These are phyloP conservation scores for Leccinum uliginosum DNA, from an alignment of 768 basidiomycete species.

Conservation along the genomic window DNA sequence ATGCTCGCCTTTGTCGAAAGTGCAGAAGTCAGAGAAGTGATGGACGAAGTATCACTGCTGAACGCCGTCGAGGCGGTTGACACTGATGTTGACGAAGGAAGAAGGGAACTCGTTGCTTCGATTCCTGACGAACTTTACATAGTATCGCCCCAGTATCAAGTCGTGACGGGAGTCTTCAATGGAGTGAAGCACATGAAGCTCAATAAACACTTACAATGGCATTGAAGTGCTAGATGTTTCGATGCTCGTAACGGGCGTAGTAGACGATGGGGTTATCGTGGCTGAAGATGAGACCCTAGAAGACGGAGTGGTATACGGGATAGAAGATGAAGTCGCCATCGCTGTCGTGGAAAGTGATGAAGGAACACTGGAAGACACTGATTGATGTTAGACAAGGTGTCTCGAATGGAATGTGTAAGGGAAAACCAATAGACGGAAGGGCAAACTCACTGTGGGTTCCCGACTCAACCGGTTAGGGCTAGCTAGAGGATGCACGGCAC, in stretches of 20 bases:
- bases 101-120: neutral
- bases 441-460: neutral
- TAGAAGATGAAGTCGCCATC: neutral
- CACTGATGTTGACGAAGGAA: neutral
- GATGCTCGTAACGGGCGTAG: neutral
- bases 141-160: neutral
- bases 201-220: neutral
- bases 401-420: neutral
- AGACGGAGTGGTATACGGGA: neutral
- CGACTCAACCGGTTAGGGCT: neutral
- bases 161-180: neutral
- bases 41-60: neutral
- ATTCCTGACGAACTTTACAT: neutral
- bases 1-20: slow-evolving; percentile 36
- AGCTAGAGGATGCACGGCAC: neutral
- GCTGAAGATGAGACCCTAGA: neutral
- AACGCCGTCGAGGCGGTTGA: neutral
- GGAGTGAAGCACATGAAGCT: neutral
- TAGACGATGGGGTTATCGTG: neutral
- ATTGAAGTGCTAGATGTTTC: neutral
- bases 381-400: neutral
- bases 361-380: neutral
- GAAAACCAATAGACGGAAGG: neutral
- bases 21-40: neutral
- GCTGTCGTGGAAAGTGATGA: neutral